phyloP scores from a whole-genome alignment of 352 stramenopile genomes.

The Pythium vanterpoolii region DNA sequence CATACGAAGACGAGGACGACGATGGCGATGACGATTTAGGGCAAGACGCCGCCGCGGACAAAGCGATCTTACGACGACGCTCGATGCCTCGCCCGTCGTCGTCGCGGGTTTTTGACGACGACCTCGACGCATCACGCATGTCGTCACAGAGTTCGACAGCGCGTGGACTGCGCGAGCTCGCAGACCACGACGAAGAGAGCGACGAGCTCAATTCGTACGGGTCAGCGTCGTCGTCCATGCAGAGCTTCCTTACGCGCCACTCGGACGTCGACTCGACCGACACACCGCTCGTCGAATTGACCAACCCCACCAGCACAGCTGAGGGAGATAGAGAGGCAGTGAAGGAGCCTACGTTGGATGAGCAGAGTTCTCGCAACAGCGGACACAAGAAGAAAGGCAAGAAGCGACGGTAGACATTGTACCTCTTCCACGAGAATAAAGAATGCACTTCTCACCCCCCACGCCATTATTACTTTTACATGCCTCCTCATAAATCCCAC shows the following conservation, averaged over 20 bases:
- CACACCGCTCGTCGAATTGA: neutral
- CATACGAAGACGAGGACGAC: conserved; percentile 3
- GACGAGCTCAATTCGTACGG: conserved; percentile 16
- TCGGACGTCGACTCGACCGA: conserved; percentile 10
- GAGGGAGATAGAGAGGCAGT: neutral
- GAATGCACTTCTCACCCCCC: no score
- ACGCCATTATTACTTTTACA: no score
- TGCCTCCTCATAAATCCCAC: conserved; percentile 55
- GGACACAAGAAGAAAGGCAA: conserved; percentile 27
- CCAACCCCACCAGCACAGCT: neutral
- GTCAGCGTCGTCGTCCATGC: conserved; percentile 20
- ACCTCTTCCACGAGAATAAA: neutral
- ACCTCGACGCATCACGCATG: neutral
- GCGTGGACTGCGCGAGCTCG: conserved; percentile 4
- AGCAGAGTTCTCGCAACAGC: no score
- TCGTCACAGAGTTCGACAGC: neutral
- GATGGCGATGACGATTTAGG: conserved; percentile 20
- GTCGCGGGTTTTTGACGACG: conserved; percentile 28
- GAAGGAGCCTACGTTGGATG: neutral
- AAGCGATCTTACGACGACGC: conserved; percentile 8
- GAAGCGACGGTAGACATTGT: conserved; percentile 2
- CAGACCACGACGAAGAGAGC: conserved; percentile 6
- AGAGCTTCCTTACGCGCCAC: conserved; percentile 14
- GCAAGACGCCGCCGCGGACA: conserved; percentile 7
- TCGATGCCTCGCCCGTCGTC: conserved; percentile 3